phyloP scores from a whole-genome alignment of 169 alveolate genomes.

The Eimeria praecox region DNA sequence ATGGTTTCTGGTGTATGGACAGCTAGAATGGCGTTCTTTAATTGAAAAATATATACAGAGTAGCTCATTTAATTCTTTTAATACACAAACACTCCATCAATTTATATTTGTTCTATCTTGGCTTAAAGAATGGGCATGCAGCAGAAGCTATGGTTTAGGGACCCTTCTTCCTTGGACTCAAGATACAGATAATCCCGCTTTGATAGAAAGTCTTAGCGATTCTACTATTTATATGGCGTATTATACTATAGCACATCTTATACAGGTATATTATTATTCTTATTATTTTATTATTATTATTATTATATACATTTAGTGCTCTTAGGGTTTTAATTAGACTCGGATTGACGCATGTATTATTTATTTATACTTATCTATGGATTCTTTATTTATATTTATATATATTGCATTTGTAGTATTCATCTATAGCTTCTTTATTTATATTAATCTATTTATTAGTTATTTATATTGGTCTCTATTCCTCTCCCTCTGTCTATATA shows the following conservation, averaged over 20 bases:
- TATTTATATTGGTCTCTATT: too few species aligned
- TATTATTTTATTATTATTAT: too few species aligned
- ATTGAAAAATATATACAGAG: conserved; percentile 94
- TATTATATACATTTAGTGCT: too few species aligned
- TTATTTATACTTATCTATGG: too few species aligned
- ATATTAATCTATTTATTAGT: too few species aligned
- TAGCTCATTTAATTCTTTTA: conserved; percentile 75
- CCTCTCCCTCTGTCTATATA: too few species aligned
- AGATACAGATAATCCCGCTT: conserved; percentile 89
- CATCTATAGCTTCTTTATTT: too few species aligned
- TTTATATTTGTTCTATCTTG: conserved; percentile 95
- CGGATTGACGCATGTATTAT: too few species aligned
- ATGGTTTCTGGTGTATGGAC: conserved; percentile 99
- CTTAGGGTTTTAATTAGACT: too few species aligned
- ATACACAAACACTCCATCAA: conserved; percentile 90
- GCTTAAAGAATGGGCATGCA: conserved; percentile 95
- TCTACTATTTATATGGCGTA: conserved; percentile 99
- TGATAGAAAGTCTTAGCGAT: conserved; percentile 99
- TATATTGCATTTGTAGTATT: too few species aligned
- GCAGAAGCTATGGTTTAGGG: conserved; percentile 99
- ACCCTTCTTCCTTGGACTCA: conserved; percentile 97
- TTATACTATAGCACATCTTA: conserved; percentile 98
- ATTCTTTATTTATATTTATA: too few species aligned
- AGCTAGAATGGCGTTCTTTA: conserved; percentile 96
- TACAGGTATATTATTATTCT: conserved; percentile 95